Base-by-base conservation (phyloP, 208 protist genomes). In the Balamuthia mandrillaris region DNA sequence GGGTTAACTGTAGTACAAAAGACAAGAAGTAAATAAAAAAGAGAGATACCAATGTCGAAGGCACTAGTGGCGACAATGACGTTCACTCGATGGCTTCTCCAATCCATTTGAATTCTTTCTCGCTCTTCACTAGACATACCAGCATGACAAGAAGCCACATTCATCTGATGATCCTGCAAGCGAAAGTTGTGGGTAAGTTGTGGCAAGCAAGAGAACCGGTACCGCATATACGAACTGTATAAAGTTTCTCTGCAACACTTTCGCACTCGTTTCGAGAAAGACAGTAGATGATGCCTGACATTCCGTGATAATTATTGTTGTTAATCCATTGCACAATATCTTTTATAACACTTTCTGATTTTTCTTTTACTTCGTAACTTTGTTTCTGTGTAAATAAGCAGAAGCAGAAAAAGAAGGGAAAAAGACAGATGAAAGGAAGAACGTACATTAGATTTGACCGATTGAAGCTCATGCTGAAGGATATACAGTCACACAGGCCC, bases 281-380 rank as follows among this genome's bases (percentile, higher is more conserved):
- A 87, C 95, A 96, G 86, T 96, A 96, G 2, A 96, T 84, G 35
- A 96, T 96, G n/a, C 94, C 95, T 18, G 90, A 94, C 35, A 89
- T 52, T 12, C 78, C 39, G 2, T 42, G n/a, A 39, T 86, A 85
- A 21, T 52, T 60, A 0, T 81, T 14, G 12, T 63, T 24, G 31
- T 94, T 14, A n/a, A 95, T 92, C 29, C 88, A 84, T 3, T 81
- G 33, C 7, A 35, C 51, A 6, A 95, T 89, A 18, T 93, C 61
- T 3, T 88, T 63, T 10, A 85, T 35, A n/a, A 87, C 52, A 33
- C 75, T 66, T 60, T 90, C 92, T 4, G 5, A n/a, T 58, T 88
- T 91, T 61, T 70, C 45, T 29, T 54, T 18, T 14, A 91, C 74
- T 27, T 85, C 42, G 39, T 92, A 87, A 12, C 44, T 89, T 37